Conservation (phyloP, 768 basidiomycete species). For the Dictyophora rubrovolvata region DNA sequence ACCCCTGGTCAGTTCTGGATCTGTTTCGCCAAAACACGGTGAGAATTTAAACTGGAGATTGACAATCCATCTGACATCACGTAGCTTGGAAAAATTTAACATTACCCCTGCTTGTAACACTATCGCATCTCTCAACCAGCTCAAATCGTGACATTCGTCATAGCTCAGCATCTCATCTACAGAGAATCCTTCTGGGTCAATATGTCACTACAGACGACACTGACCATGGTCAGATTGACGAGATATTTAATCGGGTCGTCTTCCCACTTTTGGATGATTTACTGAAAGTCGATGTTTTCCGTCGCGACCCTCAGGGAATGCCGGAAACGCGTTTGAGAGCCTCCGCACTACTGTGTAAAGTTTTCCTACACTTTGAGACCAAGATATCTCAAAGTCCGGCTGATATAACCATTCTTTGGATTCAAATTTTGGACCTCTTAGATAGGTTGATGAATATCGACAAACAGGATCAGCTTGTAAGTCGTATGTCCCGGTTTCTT, state of each 20-base stretch:
- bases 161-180: constrained; percentile 65
- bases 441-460: constrained; percentile 85
- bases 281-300: constrained; percentile 69
- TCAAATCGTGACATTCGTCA: constrained; percentile 80
- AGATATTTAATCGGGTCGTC: constrained; percentile 80
- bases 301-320: constrained; percentile 77
- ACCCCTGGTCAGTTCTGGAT: constrained; percentile 41
- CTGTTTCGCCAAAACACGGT: constrained; percentile 27
- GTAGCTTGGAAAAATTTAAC: constrained; percentile 70
- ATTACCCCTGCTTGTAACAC: constrained; percentile 61
- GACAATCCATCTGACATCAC: background rate
- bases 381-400: constrained; percentile 49
- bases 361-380: constrained; percentile 88
- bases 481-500: constrained; percentile 19
- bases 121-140: constrained; percentile 76
- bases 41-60: constrained; percentile 29
- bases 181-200: constrained; percentile 75
- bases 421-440: constrained; percentile 78
- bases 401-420: constrained; percentile 73
- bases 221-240: constrained; percentile 56
- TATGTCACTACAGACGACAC: constrained; percentile 47
- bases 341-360: constrained; percentile 85
- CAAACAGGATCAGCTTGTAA: constrained; percentile 76
- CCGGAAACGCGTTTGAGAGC: constrained; percentile 83
- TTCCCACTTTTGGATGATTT: constrained; percentile 91